A percentile compares a stretch with the other conserved stretches of the same genome.
Evolutionary conservation across 2,329 filamentous ascomycete genomes (phyloP).

Genomic region (Coniochaeta hoffmannii): DNA sequence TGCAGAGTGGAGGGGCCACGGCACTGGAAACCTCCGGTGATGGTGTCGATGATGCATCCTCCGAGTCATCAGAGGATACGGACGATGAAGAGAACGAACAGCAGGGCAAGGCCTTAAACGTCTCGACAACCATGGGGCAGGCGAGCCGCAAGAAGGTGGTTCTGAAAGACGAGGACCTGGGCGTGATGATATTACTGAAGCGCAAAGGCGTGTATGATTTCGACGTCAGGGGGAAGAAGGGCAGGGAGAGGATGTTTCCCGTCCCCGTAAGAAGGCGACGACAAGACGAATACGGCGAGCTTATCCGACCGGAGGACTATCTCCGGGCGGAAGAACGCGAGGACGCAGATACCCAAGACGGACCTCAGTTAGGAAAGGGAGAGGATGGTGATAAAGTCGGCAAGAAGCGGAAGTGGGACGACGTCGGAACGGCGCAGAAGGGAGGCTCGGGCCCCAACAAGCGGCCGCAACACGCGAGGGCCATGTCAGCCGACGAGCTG

Average conservation of each 20-base stretch:
- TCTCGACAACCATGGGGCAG: conserved; percentile 78
- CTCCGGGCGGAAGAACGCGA: conserved; percentile 88
- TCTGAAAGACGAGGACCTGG: conserved; percentile 81
- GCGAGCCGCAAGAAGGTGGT: conserved; percentile 79
- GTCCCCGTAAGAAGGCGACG: conserved; percentile 72
- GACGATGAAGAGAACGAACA: conserved; percentile 87
- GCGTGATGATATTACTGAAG: conserved; percentile 83
- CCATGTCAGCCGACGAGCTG: conserved; percentile 34
- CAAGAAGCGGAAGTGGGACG: conserved; percentile 92
- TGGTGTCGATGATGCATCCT: conserved; percentile 74
- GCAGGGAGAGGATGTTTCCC: conserved; percentile 87
- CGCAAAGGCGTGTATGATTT: conserved; percentile 90
- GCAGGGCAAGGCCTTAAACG: conserved; percentile 85
- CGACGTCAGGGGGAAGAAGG: conserved; percentile 84
- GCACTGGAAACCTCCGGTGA: conserved; percentile 64
- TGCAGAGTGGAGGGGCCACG: conserved; percentile 61
- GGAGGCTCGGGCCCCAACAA: conserved; percentile 47
- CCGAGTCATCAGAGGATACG: conserved; percentile 77
- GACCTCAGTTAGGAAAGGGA: conserved; percentile 40
- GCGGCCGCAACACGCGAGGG: conserved; percentile 43
- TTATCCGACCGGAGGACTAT: conserved; percentile 91
- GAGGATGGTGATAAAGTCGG: conserved; percentile 61
- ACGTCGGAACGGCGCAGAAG: conserved; percentile 40
- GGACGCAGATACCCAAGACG: conserved; percentile 57
- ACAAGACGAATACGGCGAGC: conserved; percentile 85